A percentile compares a stretch with the other conserved stretches of the same genome.
phyloP scores from a whole-genome alignment of 1,139 yeast genomes.

The Candida mesenterica region DNA sequence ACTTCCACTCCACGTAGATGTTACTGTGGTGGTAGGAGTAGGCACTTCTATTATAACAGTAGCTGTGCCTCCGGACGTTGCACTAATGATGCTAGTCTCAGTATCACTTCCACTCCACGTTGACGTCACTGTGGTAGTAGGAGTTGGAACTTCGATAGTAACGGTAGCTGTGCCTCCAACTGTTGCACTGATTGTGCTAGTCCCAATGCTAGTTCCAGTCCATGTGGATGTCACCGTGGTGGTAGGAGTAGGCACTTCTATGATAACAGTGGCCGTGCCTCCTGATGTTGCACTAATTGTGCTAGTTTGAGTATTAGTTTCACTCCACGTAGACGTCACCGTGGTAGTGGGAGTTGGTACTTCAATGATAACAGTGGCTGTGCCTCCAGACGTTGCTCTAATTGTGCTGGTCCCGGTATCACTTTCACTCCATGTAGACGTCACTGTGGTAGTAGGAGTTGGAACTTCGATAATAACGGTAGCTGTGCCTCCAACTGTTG shows the following conservation, averaged over 20 bases:
- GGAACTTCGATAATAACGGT: conserved; percentile 12
- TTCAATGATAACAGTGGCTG: conserved; percentile 16
- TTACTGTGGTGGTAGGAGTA: no score
- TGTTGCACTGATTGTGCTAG: conserved; percentile 8
- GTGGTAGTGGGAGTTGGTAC: conserved; percentile 15
- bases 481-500: conserved; percentile 9
- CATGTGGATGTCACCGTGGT: background rate
- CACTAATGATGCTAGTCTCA: conserved; percentile 6
- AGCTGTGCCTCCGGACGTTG: conserved; percentile 4
- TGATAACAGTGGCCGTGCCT: conserved; percentile 14
- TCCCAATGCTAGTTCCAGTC: no score
- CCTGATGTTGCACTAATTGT: conserved; percentile 8
- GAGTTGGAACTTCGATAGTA: conserved; percentile 14
- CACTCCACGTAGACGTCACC: conserved; percentile 11
- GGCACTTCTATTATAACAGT: conserved; percentile 4
- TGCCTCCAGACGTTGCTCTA: conserved; percentile 8
- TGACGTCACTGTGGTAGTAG: no score
- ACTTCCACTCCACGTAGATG: no score
- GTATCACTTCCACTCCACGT: no score
- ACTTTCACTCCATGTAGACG: no score
- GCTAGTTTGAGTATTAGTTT: conserved; percentile 5
- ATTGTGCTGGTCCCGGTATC: conserved; percentile 8
- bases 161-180: conserved; percentile 13
- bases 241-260: conserved; percentile 17
- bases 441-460: conserved; percentile 8